Conservation (phyloP, 192 early-diverging fungal species). For the Spizellomyces punctatus region DNA sequence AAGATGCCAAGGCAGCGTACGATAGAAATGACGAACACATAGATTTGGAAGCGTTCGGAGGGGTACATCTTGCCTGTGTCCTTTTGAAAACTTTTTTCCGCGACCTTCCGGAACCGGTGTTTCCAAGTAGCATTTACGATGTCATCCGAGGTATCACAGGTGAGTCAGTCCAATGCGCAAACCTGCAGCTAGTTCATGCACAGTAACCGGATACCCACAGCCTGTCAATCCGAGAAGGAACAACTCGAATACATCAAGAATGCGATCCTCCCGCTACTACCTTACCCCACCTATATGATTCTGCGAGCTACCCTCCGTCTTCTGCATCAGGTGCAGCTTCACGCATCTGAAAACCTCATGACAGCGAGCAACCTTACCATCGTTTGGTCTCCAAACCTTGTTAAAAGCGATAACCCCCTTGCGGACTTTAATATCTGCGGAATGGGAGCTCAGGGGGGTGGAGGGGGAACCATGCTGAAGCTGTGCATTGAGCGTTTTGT, state of each 20-base stretch:
- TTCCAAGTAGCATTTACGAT: constrained; percentile 60
- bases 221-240: constrained; percentile 44
- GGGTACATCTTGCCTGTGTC: constrained; percentile 79
- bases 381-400: constrained; percentile 87
- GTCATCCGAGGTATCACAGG: constrained; percentile 52
- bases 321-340: constrained; percentile 68
- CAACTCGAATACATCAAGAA: constrained; percentile 28
- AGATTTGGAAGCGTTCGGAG: constrained; percentile 40
- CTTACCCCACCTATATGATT: constrained; percentile 22
- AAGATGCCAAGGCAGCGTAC: constrained; percentile 63
- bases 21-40: constrained; percentile 29
- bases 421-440: constrained; percentile 52
- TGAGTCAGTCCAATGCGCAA: constrained; percentile 15
- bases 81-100: constrained; percentile 83
- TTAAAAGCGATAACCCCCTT: constrained; percentile 49
- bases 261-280: constrained; percentile 40
- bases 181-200: not conserved
- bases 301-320: constrained; percentile 68
- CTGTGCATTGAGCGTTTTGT: constrained; percentile 40
- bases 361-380: constrained; percentile 78
- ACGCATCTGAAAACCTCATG: constrained; percentile 79
- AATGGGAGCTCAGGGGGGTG: constrained; percentile 37
- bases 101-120: constrained; percentile 80
- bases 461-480: constrained; percentile 40
- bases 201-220: constrained; percentile 27